Evolutionary conservation across 164 flowering plant genomes (phyloP).

Genomic region (Chimonanthus salicifolius): DNA sequence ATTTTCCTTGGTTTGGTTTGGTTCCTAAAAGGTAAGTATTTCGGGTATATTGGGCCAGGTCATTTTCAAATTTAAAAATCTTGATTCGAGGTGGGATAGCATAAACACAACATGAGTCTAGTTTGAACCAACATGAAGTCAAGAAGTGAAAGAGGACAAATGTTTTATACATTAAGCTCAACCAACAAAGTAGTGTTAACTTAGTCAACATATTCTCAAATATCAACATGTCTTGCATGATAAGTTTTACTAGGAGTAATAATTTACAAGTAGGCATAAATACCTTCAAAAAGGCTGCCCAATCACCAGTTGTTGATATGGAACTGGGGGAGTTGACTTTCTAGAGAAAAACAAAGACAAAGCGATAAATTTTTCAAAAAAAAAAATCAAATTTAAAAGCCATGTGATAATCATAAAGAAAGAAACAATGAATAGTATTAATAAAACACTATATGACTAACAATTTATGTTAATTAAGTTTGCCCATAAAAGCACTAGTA

Average conservation of each 20-base stretch:
- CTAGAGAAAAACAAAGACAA: constrained; percentile 23
- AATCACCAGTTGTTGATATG: constrained; percentile 54
- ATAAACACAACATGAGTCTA: too few relatives aligned
- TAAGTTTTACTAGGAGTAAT: background rate
- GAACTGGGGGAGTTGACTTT: constrained; percentile 91
- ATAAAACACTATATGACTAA: background rate
- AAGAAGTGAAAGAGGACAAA: too few relatives aligned
- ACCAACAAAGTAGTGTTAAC: background rate
- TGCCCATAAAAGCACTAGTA: background rate
- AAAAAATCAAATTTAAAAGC: background rate
- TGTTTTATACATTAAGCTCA: background rate
- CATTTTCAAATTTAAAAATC: too few relatives aligned
- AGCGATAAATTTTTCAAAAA: background rate
- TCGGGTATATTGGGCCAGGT: too few relatives aligned
- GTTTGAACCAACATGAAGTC: too few relatives aligned
- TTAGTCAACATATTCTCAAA: background rate
- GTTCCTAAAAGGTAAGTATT: too few relatives aligned
- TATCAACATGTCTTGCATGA: background rate
- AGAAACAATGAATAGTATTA: background rate
- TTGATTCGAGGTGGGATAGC: too few relatives aligned
- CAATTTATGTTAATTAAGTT: background rate
- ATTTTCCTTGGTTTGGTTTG: too few relatives aligned
- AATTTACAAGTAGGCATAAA: background rate
- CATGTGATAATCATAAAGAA: background rate
- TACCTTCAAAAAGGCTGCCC: constrained; percentile 84